Evolutionary conservation across 208 protist genomes (phyloP).

Genomic region (Acanthamoeba lenticulata): DNA sequence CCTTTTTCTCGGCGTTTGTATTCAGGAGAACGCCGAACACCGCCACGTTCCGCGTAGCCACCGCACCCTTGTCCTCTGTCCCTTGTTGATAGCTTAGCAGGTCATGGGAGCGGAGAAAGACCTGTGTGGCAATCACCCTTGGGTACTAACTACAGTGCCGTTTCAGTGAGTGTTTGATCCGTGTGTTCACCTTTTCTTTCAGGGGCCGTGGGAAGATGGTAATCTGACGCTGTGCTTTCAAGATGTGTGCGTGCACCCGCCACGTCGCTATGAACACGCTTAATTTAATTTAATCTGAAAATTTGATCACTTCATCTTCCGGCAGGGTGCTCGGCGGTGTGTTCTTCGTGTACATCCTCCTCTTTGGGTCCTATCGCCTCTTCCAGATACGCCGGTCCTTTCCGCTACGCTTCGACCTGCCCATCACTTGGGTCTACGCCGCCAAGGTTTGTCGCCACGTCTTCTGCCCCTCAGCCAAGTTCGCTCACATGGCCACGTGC

Average conservation of each 20-base stretch:
- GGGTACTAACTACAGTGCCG: background rate
- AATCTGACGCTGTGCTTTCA: slow-evolving; percentile 46
- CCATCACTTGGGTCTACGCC: slow-evolving; percentile 8
- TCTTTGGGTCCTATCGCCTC: slow-evolving; percentile 25
- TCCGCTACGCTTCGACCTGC: background rate
- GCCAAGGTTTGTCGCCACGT: background rate
- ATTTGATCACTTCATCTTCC: background rate
- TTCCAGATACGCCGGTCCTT: background rate
- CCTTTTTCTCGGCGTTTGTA: too few relatives aligned
- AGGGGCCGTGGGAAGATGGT: slow-evolving; percentile 49
- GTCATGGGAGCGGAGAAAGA: background rate
- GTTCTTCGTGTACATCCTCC: background rate
- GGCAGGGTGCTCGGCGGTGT: background rate
- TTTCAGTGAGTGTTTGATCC: background rate
- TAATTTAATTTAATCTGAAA: background rate
- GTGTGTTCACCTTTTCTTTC: background rate
- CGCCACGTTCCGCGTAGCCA: background rate
- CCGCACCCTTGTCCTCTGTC: background rate
- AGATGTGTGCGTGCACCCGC: background rate
- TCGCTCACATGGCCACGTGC: background rate
- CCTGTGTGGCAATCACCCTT: background rate
- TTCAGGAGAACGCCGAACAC: background rate
- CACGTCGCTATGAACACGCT: background rate
- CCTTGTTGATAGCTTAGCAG: too few relatives aligned
- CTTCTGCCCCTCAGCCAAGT: background rate